Conservation (phyloP, 192 early-diverging fungal genomes). For the Chytriomyces sp. region DNA sequence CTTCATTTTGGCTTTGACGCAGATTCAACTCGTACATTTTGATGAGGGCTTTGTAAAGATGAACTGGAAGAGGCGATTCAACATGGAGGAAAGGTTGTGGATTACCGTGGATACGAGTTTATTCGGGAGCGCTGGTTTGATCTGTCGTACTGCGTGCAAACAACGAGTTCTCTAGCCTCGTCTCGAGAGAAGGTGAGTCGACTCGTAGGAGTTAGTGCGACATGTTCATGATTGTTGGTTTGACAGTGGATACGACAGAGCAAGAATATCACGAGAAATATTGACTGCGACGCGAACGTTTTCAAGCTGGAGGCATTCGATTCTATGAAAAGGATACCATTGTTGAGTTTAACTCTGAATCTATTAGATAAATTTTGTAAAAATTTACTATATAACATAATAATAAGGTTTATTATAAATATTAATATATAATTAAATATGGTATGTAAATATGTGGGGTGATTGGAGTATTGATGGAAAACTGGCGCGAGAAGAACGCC, state of each 20-base stretch:
- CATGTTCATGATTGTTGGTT: not conserved
- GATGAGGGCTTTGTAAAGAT: slow-evolving; percentile 93
- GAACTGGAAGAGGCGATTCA: slow-evolving; percentile 84
- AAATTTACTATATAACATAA: slow-evolving; percentile 87
- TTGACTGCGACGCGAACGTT: slow-evolving; percentile 96
- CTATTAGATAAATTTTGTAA: no score
- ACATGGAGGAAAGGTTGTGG: slow-evolving; percentile 83
- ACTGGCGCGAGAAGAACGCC: slow-evolving; percentile 19
- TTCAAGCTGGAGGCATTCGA: slow-evolving; percentile 86
- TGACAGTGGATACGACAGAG: slow-evolving; percentile 57
- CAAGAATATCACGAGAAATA: slow-evolving; percentile 89
- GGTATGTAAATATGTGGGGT: no score
- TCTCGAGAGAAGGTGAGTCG: slow-evolving; percentile 68
- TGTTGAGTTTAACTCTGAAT: slow-evolving; percentile 77
- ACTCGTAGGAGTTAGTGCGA: not conserved
- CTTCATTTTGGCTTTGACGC: slow-evolving; percentile 85
- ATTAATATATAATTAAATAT: no score
- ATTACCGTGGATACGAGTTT: slow-evolving; percentile 93
- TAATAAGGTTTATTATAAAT: no score
- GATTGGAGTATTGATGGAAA: slow-evolving; percentile 4
- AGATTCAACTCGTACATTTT: slow-evolving; percentile 86
- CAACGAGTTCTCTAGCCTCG: slow-evolving; percentile 79
- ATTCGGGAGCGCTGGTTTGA: slow-evolving; percentile 99
- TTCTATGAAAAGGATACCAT: slow-evolving; percentile 81
- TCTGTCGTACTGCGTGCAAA: slow-evolving; percentile 85